A percentile compares a stretch with the other conserved stretches of the same genome.
These are phyloP conservation scores for Curvularia sp. DNA, from an alignment of 2,329 filamentous ascomycete genomes.

Conservation along the genomic window DNA sequence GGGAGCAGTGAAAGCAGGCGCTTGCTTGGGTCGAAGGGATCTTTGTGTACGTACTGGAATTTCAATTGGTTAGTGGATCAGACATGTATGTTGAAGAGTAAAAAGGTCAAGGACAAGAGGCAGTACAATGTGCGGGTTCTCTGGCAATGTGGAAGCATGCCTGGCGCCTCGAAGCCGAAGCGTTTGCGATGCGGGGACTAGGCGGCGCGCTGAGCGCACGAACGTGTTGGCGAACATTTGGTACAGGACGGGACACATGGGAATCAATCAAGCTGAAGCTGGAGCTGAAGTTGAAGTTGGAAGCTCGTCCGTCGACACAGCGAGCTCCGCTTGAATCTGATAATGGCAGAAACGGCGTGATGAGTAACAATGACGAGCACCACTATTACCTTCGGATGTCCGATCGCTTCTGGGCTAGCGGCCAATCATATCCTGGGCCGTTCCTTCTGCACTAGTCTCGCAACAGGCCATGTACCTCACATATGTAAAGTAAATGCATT, in stretches of 20 bases:
- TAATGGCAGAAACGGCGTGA: background rate
- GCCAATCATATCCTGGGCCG: constrained; percentile 15
- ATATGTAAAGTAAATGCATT: background rate
- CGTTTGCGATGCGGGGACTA: constrained; percentile 18
- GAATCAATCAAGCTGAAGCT: background rate
- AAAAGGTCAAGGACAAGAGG: background rate
- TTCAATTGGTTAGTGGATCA: constrained; percentile 5
- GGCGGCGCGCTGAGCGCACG: constrained; percentile 29
- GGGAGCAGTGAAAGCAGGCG: constrained; percentile 65
- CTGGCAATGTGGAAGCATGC: constrained; percentile 51
- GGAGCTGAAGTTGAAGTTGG: no score
- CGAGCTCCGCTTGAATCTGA: constrained; percentile 8
- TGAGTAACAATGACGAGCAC: constrained; percentile 28
- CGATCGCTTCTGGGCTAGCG: constrained; percentile 14
- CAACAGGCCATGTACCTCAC: background rate
- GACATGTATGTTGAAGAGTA: background rate
- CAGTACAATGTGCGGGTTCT: constrained; percentile 54
- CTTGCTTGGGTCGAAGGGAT: constrained; percentile 49
- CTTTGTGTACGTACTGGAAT: constrained; percentile 59
- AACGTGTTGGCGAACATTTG: constrained; percentile 34
- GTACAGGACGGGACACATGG: constrained; percentile 23
- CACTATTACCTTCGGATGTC: background rate
- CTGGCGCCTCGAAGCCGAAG: constrained; percentile 36
- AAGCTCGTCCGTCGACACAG: background rate
- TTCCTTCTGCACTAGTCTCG: background rate